Base-by-base conservation (phyloP, 805 yeast species). In the Candida qinlingensis region DNA sequence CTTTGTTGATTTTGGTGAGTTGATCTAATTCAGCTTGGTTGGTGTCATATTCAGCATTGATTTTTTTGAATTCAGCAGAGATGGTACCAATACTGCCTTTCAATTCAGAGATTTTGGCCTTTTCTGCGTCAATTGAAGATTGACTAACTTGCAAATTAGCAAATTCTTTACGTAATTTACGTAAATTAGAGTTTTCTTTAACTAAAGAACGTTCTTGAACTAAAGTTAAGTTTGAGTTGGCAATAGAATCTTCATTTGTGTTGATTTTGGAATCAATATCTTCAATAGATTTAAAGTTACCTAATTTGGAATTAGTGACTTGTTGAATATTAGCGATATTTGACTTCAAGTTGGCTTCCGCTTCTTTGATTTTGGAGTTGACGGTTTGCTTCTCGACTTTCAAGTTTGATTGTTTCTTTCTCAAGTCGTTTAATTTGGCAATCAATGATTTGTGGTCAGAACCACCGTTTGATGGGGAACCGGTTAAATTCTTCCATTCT, bases 141-240 rank as follows among this genome's bases (percentile, higher is more conserved):
- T 89, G 97, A 59, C 79, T 79, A 60, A 80, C 79, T 63, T 83
- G 90, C 58, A 91, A 74, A 42, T 78, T 74, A 44, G 80, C 80
- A 64, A 88, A 87, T 66, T 85, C 91, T 67, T 85, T 85, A 63
- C 83, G 81, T 64, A 86, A 71, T 71, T 87, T 89, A 70, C 92
- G 83, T 67, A 94, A 79, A 41, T 83, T 68, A 45, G 89, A 77
- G 76, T 89, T 86, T 71, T 92, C 98, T 71, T 87, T 87, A 57
- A 94, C 81, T 55, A 76, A 70, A 63, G 82, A 77, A 73, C 88
- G 85, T 77, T 94, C 99, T 54, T 92, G 96, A 46, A 90, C 97
- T 62, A 94, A 80, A 59, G 87, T 80, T 65, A 94, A 75, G 41
- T 76, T 69, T 54, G 98, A 98, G 44, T 85, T 70, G 48, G 86